Percentiles rank a stretch among this genome's conserved stretches.
Conservation (phyloP, 768 basidiomycete species). For the Crassisporium funariophilum region DNA sequence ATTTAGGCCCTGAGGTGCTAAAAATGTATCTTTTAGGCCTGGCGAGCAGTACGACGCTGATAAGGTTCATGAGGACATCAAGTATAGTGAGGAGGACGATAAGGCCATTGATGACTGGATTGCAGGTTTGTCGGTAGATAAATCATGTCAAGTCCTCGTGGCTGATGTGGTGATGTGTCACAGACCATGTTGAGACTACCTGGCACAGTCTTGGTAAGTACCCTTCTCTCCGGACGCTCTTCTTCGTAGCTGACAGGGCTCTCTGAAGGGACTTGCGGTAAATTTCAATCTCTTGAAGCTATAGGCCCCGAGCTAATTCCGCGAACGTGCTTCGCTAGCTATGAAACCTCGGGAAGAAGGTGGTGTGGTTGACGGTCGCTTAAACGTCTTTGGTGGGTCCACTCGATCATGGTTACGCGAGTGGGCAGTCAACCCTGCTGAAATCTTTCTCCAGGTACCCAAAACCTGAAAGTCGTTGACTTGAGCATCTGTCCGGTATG, state of each 20-base stretch:
- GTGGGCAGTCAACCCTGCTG: background rate
- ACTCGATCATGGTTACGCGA: background rate
- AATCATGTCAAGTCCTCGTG: background rate
- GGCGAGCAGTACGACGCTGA: slow-evolving; percentile 51
- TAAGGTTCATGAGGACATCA: slow-evolving; percentile 66
- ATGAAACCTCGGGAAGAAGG: slow-evolving; percentile 71
- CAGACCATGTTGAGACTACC: slow-evolving; percentile 74
- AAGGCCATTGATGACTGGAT: slow-evolving; percentile 74
- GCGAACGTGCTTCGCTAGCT: slow-evolving; percentile 34
- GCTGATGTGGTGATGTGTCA: slow-evolving; percentile 38
- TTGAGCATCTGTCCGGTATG: slow-evolving; percentile 72
- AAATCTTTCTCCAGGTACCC: slow-evolving; percentile 39
- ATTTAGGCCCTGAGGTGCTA: too few species aligned
- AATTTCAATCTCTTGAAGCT: slow-evolving; percentile 6
- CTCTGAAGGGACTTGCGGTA: slow-evolving; percentile 45
- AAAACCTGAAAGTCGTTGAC: slow-evolving; percentile 69
- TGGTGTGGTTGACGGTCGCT: slow-evolving; percentile 64
- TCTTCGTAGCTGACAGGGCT: background rate
- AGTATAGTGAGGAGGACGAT: slow-evolving; percentile 69
- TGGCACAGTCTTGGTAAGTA: slow-evolving; percentile 68
- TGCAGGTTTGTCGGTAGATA: slow-evolving; percentile 37
- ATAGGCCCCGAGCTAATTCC: background rate
- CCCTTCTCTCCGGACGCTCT: background rate
- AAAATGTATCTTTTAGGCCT: slow-evolving; percentile 35
- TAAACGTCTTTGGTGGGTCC: slow-evolving; percentile 55